These are phyloP conservation scores for Suillus subaureus DNA, from an alignment of 768 basidiomycete genomes.

Conservation along the genomic window DNA sequence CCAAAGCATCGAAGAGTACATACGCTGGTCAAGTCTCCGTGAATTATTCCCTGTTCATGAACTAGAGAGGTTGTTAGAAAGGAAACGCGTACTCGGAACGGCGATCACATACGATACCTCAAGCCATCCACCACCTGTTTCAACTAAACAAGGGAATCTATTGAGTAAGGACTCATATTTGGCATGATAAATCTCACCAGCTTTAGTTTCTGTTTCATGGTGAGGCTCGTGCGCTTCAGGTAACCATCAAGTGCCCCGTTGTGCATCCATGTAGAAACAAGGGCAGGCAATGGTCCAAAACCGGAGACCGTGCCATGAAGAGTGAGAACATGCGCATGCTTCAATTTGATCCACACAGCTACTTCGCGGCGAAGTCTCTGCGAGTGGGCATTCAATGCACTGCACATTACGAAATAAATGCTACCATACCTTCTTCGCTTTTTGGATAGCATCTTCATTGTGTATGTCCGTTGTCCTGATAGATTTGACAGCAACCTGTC, in stretches of 20 bases:
- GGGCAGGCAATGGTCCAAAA: constrained; percentile 1
- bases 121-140: constrained; percentile 1
- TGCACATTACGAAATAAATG: not conserved
- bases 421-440: not conserved
- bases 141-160: not conserved
- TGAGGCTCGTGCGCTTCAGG: not conserved
- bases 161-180: no score
- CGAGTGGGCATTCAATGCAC: not conserved
- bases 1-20: not conserved
- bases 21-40: not conserved
- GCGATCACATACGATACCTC: not conserved
- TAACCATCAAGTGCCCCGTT: not conserved
- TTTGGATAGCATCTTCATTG: not conserved
- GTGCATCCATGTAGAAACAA: constrained; percentile 1
- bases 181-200: not conserved
- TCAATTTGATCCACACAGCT: not conserved
- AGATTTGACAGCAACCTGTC: constrained; percentile 2
- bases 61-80: constrained; percentile 1
- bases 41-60: not conserved
- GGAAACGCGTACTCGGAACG: not conserved
- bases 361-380: constrained; percentile 3
- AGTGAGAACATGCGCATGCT: not conserved
- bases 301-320: not conserved
- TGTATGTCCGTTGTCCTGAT: not conserved
- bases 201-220: not conserved